A percentile compares a stretch with the other conserved stretches of the same genome.
These are phyloP conservation scores for Amylostereum chailletii DNA, from an alignment of 1,284 basidiomycete genomes.

Conservation along the genomic window DNA sequence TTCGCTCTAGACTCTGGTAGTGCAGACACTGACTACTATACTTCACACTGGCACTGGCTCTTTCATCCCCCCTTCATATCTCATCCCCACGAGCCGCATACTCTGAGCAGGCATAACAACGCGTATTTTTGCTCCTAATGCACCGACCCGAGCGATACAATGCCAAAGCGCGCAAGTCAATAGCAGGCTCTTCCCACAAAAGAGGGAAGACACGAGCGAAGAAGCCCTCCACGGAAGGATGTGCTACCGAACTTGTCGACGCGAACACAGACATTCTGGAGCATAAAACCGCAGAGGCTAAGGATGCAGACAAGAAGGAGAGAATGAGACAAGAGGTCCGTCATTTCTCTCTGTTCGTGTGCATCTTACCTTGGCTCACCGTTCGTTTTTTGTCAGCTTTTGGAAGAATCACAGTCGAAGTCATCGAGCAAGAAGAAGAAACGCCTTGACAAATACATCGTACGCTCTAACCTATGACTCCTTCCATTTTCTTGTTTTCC, in stretches of 20 bases:
- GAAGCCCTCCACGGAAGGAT: slow-evolving; percentile 8
- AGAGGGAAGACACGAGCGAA: slow-evolving; percentile 38
- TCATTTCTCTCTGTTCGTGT: neutral
- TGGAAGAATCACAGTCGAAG: slow-evolving; percentile 58
- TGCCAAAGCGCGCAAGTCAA: slow-evolving; percentile 54
- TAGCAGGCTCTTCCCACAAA: slow-evolving; percentile 34
- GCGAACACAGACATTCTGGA: slow-evolving; percentile 52
- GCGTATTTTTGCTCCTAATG: slow-evolving; percentile 2
- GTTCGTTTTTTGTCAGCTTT: slow-evolving; percentile 19
- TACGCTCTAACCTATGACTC: slow-evolving; percentile 23
- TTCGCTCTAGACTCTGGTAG: too few species aligned
- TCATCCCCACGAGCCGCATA: too few species aligned
- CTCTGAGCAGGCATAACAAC: too few species aligned
- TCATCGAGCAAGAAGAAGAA: slow-evolving; percentile 75
- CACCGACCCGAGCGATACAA: slow-evolving; percentile 36
- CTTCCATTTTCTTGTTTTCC: neutral
- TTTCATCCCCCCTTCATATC: too few species aligned
- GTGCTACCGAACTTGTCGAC: slow-evolving; percentile 23
- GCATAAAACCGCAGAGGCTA: slow-evolving; percentile 53
- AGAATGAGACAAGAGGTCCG: slow-evolving; percentile 56
- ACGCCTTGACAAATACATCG: slow-evolving; percentile 79
- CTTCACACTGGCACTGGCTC: too few species aligned
- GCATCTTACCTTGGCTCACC: neutral
- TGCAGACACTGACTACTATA: too few species aligned
- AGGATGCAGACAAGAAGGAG: slow-evolving; percentile 50